phyloP scores from a whole-genome alignment of 352 stramenopile species.

The Blastocystis sp. region DNA sequence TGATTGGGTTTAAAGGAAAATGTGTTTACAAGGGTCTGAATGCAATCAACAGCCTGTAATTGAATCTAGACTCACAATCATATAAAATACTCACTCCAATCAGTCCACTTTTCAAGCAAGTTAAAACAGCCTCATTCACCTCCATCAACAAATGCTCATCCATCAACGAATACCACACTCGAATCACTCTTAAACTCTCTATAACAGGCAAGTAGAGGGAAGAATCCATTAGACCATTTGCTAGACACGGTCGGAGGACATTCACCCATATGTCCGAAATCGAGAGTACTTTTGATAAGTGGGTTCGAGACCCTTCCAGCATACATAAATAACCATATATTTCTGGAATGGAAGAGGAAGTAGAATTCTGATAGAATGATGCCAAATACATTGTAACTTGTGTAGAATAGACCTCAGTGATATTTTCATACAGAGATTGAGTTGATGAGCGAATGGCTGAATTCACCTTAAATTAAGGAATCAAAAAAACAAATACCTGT shows the following conservation, averaged over 20 bases:
- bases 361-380: not conserved
- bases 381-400: not conserved
- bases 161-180: not conserved
- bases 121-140: not conserved
- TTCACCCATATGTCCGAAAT: not conserved
- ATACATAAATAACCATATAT: conserved; percentile 48
- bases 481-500: not conserved
- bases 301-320: not conserved
- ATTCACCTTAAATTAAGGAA: not conserved
- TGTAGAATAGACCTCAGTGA: not conserved
- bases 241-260: not conserved
- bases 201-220: not conserved
- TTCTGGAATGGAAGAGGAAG: not conserved
- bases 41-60: not conserved
- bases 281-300: not conserved
- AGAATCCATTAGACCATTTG: not conserved
- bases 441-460: not conserved
- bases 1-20: not conserved
- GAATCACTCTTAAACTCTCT: not conserved
- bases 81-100: not conserved
- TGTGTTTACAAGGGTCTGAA: not conserved
- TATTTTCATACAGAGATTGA: not conserved
- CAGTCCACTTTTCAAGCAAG: not conserved
- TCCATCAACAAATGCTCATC: not conserved
- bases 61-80: not conserved